These are phyloP conservation scores for Mortierella polycephala DNA, from an alignment of 371 early-diverging fungal genomes.

Conservation along the genomic window DNA sequence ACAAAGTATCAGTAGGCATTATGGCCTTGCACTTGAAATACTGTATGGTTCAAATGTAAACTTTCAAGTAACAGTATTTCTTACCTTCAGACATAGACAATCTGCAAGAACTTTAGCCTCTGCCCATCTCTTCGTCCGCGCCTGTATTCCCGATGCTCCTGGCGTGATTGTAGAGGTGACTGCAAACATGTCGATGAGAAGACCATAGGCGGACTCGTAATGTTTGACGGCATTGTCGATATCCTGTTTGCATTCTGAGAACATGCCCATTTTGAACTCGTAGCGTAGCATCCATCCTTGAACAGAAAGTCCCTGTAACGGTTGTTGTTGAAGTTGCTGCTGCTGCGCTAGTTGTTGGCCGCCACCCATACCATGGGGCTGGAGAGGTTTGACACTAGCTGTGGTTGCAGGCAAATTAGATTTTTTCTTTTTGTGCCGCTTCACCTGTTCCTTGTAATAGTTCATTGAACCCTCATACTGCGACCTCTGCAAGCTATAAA, in stretches of 20 bases:
- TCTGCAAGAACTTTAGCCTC: conserved; percentile 74
- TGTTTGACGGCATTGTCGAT: conserved; percentile 78
- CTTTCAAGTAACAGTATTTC: neutral
- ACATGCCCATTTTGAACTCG: conserved; percentile 81
- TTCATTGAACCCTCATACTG: conserved; percentile 74
- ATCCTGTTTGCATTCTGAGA: conserved; percentile 84
- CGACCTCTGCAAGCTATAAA: conserved; percentile 70
- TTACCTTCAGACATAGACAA: conserved; percentile 79
- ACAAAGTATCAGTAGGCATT: neutral
- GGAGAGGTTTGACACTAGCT: conserved; percentile 46
- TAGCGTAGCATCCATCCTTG: conserved; percentile 87
- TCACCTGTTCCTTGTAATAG: conserved; percentile 81
- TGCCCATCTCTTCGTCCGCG: conserved; percentile 68
- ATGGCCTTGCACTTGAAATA: neutral
- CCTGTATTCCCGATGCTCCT: conserved; percentile 58
- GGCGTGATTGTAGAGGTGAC: conserved; percentile 60
- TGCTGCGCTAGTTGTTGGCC: conserved; percentile 44
- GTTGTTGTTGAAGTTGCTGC: conserved; percentile 41
- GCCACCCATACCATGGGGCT: conserved; percentile 23
- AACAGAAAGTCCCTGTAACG: conserved; percentile 57
- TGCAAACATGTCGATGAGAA: conserved; percentile 72
- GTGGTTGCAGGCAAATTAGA: conserved; percentile 68
- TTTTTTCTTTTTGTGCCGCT: conserved; percentile 77
- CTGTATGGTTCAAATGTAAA: no score
- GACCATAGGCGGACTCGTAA: conserved; percentile 78